Evolutionary conservation across 805 yeast genomes (phyloP), one percentile per base, ranked within the genome.

Genomic region (Spencermartinsiella europaea): DNA sequence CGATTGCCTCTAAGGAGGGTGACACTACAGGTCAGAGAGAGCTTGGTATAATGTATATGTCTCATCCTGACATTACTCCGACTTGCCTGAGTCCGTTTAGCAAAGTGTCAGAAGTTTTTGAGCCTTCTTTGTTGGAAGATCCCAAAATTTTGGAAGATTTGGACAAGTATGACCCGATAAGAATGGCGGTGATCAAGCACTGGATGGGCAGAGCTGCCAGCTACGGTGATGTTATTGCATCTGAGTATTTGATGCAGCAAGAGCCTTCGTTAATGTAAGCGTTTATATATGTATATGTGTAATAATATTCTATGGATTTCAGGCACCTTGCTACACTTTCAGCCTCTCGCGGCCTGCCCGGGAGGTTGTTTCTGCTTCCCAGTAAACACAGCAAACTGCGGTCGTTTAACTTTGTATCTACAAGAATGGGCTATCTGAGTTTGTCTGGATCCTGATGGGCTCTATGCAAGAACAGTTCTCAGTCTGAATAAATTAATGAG

Each of bases 181-280:
- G 62, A 21, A 59, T 59, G 63, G 60, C 62, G 3, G 45, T 59
- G n/a, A 49, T 57, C 40, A 52, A 51, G 41, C 62, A 59, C 38
- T 58, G 60, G 60, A 59, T 59, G 63, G 10, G 47, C 7, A 41
- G 38, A 20, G 62, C 63, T 1, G 58, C 62, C 12, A 40, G 40
- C 17, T 46, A 50, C 14, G 62, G 61, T 4, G 63, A 59, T 40
- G 55, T 46, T 33, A 58, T 59, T 44, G 63, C 63, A 19, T 47
- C 39, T 8, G 63, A 59, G 40, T 59, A 59, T 40, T 39, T 59
- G 34, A 35, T 40, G 21, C 62, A 58, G 44, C 46, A 48, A 34
- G 40, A 8, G 14, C 31, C 38, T 19, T 34, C 38, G 17, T 25
- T 25, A 25, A 25, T 25, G 31, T 25, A 25, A 25, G 31, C 7